Conservation (phyloP, 192 early-diverging fungal genomes). For the Backusella morwellensis region DNA sequence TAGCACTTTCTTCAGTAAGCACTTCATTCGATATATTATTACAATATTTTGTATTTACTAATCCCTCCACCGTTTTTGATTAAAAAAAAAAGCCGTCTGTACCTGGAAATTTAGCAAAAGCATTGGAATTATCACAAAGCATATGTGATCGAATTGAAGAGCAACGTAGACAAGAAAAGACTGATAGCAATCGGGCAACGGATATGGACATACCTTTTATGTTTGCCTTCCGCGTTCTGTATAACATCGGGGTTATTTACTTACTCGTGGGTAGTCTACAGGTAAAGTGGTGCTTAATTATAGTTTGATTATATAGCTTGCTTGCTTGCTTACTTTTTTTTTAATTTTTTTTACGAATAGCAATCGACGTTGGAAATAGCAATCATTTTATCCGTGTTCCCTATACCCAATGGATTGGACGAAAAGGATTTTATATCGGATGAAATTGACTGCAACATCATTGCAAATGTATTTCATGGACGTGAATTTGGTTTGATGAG, state of each 20-base stretch:
- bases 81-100: constrained; percentile 17
- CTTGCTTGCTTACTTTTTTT: background rate
- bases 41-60: background rate
- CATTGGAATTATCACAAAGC: constrained; percentile 30
- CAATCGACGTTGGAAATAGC: constrained; percentile 39
- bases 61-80: too few relatives aligned
- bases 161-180: constrained; percentile 24
- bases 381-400: constrained; percentile 36
- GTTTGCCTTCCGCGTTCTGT: constrained; percentile 38
- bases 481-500: constrained; percentile 36
- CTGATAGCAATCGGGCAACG: background rate
- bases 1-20: constrained; percentile 33
- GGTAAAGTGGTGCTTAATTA: constrained; percentile 17
- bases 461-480: constrained; percentile 21
- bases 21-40: background rate
- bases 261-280: constrained; percentile 34
- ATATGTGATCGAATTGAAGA: constrained; percentile 36
- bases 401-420: constrained; percentile 21
- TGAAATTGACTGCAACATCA: constrained; percentile 27
- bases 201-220: constrained; percentile 37
- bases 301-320: background rate
- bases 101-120: constrained; percentile 32
- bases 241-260: constrained; percentile 38
- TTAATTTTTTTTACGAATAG: background rate
- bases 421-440: constrained; percentile 32